Evolutionary conservation across 768 basidiomycete species (phyloP).

Genomic region (Gymnopilus junonius): DNA sequence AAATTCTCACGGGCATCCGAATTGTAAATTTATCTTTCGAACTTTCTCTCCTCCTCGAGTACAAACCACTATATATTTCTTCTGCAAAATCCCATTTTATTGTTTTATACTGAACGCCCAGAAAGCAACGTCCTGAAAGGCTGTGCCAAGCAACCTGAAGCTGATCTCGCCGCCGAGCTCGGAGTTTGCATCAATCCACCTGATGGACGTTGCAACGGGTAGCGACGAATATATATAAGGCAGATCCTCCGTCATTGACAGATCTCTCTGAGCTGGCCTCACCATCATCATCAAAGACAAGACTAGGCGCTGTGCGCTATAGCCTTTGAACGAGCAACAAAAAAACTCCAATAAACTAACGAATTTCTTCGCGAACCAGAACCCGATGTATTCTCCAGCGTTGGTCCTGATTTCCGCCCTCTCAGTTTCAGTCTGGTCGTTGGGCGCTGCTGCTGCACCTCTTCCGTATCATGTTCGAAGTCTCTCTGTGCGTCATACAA

Average conservation of each 20-base stretch:
- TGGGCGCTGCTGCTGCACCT: neutral
- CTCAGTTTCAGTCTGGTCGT: neutral
- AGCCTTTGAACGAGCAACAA: neutral
- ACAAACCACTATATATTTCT: too few relatives aligned
- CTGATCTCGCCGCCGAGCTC: neutral
- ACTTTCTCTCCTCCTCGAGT: too few relatives aligned
- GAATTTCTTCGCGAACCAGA: neutral
- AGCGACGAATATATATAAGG: neutral
- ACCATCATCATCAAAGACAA: neutral
- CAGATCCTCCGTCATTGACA: neutral
- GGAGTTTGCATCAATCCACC: neutral
- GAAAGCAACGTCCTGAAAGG: too few relatives aligned
- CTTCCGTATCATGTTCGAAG: neutral
- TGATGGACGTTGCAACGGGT: neutral
- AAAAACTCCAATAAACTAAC: neutral
- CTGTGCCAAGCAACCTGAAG: neutral
- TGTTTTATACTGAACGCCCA: too few relatives aligned
- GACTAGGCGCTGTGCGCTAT: constrained; percentile 11
- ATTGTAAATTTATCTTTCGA: too few relatives aligned
- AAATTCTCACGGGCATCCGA: too few relatives aligned
- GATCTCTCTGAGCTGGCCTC: constrained; percentile 8
- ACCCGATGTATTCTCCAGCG: neutral
- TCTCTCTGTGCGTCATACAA: neutral
- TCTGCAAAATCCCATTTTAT: too few relatives aligned
- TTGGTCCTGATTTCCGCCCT: neutral